These are phyloP conservation scores for Farysia itapuensis DNA, from an alignment of 1,284 basidiomycete species.

Conservation along the genomic window DNA sequence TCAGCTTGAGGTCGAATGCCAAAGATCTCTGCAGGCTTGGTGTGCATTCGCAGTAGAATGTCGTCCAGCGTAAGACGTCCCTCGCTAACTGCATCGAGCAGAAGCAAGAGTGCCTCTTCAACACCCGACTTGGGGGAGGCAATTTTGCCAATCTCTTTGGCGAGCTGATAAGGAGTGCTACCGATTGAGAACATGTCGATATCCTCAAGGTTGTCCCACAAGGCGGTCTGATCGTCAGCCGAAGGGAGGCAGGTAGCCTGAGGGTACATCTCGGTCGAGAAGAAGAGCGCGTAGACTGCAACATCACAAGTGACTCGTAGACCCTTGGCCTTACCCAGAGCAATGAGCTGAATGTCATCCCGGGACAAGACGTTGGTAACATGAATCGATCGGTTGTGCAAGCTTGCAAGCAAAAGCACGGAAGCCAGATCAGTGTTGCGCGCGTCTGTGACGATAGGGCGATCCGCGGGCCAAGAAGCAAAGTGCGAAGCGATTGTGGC, in stretches of 20 bases:
- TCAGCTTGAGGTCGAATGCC: conserved; percentile 81
- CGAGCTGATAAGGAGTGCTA: conserved; percentile 76
- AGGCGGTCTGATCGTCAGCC: conserved; percentile 74
- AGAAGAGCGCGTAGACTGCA: conserved; percentile 89
- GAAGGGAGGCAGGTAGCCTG: conserved; percentile 72
- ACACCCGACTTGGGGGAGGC: conserved; percentile 77
- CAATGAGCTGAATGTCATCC: conserved; percentile 88
- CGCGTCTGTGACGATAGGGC: conserved; percentile 91
- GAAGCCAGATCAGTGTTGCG: conserved; percentile 90
- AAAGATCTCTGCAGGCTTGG: conserved; percentile 91
- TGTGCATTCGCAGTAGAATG: conserved; percentile 77
- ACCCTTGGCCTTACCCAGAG: conserved; percentile 89
- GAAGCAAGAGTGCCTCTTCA: conserved; percentile 82
- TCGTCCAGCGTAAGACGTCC: conserved; percentile 81
- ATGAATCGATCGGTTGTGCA: conserved; percentile 86
- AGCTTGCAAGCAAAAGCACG: conserved; percentile 84
- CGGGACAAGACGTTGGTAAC: conserved; percentile 86
- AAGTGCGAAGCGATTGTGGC: conserved; percentile 79
- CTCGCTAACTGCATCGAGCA: conserved; percentile 82
- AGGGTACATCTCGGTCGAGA: conserved; percentile 69
- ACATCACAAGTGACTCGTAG: conserved; percentile 96
- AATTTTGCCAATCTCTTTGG: conserved; percentile 69
- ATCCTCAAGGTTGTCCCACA: conserved; percentile 82
- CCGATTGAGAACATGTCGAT: conserved; percentile 94
- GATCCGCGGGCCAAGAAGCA: conserved; percentile 84